Evolutionary conservation across 495 filamentous ascomycete genomes (phyloP), one percentile per base, ranked within the genome.

Genomic region (Podospora comata): DNA sequence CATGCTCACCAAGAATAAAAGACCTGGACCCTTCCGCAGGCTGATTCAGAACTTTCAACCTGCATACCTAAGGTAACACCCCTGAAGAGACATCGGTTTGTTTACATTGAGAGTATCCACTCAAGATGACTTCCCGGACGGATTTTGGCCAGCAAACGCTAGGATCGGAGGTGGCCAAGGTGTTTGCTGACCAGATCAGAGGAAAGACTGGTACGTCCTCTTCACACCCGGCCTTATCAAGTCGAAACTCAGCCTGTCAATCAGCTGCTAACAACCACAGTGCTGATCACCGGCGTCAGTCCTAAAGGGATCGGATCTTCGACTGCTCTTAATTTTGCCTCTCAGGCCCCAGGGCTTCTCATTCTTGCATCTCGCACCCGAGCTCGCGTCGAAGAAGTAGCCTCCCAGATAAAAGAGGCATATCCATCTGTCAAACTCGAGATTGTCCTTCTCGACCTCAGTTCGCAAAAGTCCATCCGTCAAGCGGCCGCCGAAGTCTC

Each of bases 351-450:
- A 0, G 71, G 70, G 0, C 78, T 81, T 5, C 75, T 89, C 2
- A 83, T 89, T 65, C 77, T 88, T 11, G 85, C 83, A 3, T 88
- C 86, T 1, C 80, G 86, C 0, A 87, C 84, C 6, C 76, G 71
- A 44, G 62, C 77, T 48, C 85, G 84, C 64, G 74, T 88, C n/a
- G 77, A 85, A 18, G 62, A 79, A 56, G 84, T 87, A 1, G 79
- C 78, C 16, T 64, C 74, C 9, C 65, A 79, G 9, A 81, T 87
- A 65, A 66, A 65, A 16, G 23, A 69, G 5, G 68, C 62, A 15
- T 76, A 79, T 60, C 81, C 83, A 0, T 23, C 34, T 11, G 73
- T 79, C 4, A 71, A 77, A 28, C 72, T 85, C 48, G 71, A 77
- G 20, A 77, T 75, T 6, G 78, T 85, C 1, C 65, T 76, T 13